phyloP scores from a whole-genome alignment of 2,329 filamentous ascomycete species.

The Diaporthe eres region DNA sequence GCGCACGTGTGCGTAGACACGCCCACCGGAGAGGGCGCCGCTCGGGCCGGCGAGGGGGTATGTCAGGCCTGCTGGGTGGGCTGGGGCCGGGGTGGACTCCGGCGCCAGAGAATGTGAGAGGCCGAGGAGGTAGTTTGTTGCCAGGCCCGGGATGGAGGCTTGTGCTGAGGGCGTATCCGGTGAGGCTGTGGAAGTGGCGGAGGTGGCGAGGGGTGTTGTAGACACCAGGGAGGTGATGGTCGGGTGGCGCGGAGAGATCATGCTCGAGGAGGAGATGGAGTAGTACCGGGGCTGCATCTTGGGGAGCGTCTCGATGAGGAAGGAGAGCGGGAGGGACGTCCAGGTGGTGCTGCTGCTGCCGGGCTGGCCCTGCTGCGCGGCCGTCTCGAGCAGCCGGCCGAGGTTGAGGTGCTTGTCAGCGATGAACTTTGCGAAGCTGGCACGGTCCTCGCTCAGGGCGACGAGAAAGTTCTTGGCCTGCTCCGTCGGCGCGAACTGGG shows the following conservation, averaged over 20 bases:
- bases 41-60: neutral
- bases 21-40: slow-evolving; percentile 44
- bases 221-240: slow-evolving; percentile 56
- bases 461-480: slow-evolving; percentile 50
- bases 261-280: slow-evolving; percentile 68
- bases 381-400: slow-evolving; percentile 53
- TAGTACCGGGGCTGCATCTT: slow-evolving; percentile 72
- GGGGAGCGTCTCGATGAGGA: slow-evolving; percentile 69
- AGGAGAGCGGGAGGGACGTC: slow-evolving; percentile 62
- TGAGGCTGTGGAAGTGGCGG: neutral
- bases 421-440: slow-evolving; percentile 50
- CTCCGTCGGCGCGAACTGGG: slow-evolving; percentile 55
- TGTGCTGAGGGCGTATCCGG: neutral
- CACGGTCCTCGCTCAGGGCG: slow-evolving; percentile 50
- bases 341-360: slow-evolving; percentile 45
- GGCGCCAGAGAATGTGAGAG: neutral
- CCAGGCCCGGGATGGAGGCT: slow-evolving; percentile 20
- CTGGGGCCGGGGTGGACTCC: neutral
- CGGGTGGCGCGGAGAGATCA: slow-evolving; percentile 58
- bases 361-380: slow-evolving; percentile 40
- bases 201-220: slow-evolving; percentile 44
- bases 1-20: slow-evolving; percentile 56
- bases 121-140: slow-evolving; percentile 27
- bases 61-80: slow-evolving; percentile 16
- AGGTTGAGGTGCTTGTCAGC: slow-evolving; percentile 53